Evolutionary conservation across 148 eudicot genomes (phyloP).

Genomic region (Drosera capensis): DNA sequence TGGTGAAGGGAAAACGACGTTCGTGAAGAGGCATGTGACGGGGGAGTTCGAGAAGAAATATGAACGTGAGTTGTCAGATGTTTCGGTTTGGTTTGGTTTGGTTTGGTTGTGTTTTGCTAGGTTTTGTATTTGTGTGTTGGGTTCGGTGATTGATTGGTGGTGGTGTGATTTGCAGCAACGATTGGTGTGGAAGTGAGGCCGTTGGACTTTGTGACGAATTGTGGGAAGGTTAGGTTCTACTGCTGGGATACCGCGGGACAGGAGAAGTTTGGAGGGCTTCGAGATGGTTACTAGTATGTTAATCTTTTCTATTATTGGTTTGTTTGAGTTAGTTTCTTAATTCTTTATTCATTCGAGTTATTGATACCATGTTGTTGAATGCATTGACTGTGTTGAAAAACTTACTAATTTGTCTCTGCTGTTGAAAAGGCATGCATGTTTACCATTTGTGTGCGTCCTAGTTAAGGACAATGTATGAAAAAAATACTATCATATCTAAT

Average conservation of each 20-base stretch:
- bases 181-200: slow-evolving; percentile 52
- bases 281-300: slow-evolving; percentile 7
- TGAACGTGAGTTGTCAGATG: slow-evolving; percentile 31
- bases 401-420: too few relatives aligned
- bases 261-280: slow-evolving; percentile 21
- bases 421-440: too few relatives aligned
- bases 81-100: background rate
- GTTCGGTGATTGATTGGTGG: background rate
- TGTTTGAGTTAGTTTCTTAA: too few relatives aligned
- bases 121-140: slow-evolving; percentile 2
- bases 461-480: too few relatives aligned
- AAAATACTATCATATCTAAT: too few relatives aligned
- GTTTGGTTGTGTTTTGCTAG: background rate
- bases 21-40: slow-evolving; percentile 53
- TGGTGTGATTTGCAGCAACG: background rate
- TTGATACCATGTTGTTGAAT: too few relatives aligned
- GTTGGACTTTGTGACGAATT: slow-evolving; percentile 4
- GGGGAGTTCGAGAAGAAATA: slow-evolving; percentile 71
- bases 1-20: slow-evolving; percentile 44
- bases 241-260: slow-evolving; percentile 80
- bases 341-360: too few relatives aligned
- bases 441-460: too few relatives aligned
- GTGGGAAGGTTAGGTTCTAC: slow-evolving; percentile 19
- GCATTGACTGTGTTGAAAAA: too few relatives aligned
- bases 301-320: background rate